Percentiles rank a stretch among this genome's conserved stretches.
Conservation (phyloP, 129 eudicot species). For the Flaveria linearis region DNA sequence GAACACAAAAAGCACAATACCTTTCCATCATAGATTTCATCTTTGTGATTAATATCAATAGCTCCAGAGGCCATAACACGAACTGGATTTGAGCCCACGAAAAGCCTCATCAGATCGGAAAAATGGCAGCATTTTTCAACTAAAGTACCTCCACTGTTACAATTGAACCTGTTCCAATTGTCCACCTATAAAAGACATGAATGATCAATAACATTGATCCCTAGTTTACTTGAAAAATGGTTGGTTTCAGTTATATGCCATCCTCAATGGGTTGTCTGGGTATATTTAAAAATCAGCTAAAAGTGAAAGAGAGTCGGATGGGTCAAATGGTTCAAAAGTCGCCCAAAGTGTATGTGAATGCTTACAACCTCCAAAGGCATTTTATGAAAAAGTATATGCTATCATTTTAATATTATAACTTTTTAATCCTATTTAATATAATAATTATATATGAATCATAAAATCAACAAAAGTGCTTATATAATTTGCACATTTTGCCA, state of each 20-base stretch:
- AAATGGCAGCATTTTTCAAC: no score
- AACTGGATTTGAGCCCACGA: no score
- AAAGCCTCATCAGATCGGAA: no score
- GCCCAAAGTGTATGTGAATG: neutral
- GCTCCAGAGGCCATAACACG: no score
- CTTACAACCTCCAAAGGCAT: neutral
- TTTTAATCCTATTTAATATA: neutral
- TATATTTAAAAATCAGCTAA: neutral
- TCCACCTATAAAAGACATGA: no score
- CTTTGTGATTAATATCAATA: no score
- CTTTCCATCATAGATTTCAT: no score
- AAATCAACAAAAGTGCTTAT: neutral
- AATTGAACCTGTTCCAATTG: no score
- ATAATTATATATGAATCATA: neutral
- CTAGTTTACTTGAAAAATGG: neutral
- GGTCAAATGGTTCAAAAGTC: slow-evolving; percentile 13
- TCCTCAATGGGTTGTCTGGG: slow-evolving; percentile 2
- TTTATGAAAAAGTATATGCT: neutral
- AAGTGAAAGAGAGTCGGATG: neutral
- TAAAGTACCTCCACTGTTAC: no score
- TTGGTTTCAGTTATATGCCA: neutral
- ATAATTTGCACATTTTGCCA: neutral
- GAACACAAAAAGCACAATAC: no score
- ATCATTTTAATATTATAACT: neutral
- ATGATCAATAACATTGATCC: no score